phyloP scores from a whole-genome alignment of 805 yeast genomes.

The Candida tammaniensis region DNA sequence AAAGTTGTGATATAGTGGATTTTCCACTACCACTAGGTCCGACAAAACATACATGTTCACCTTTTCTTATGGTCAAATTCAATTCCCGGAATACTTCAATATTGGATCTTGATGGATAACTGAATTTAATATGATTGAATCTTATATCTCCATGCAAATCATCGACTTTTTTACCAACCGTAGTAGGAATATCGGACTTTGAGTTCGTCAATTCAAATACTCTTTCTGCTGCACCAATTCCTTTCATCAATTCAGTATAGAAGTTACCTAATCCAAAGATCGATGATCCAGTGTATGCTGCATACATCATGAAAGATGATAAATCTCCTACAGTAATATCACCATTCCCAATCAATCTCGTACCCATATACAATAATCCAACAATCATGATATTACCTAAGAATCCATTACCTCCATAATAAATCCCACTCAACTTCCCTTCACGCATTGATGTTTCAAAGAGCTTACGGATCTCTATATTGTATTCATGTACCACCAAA shows the following conservation, averaged over 20 bases:
- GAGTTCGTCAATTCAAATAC: slow-evolving; percentile 83
- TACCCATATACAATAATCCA: slow-evolving; percentile 77
- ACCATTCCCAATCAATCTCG: slow-evolving; percentile 75
- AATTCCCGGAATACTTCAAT: slow-evolving; percentile 57
- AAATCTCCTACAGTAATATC: slow-evolving; percentile 82
- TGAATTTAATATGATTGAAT: slow-evolving; percentile 63
- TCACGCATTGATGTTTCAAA: slow-evolving; percentile 72
- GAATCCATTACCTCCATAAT: slow-evolving; percentile 76
- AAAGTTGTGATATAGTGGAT: slow-evolving; percentile 77
- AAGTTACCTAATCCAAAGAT: slow-evolving; percentile 88
- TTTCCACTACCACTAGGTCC: slow-evolving; percentile 99
- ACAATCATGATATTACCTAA: slow-evolving; percentile 79
- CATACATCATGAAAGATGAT: slow-evolving; percentile 92
- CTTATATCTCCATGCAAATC: slow-evolving; percentile 53
- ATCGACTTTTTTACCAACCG: slow-evolving; percentile 51
- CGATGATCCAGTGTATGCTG: slow-evolving; percentile 90
- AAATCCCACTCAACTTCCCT: slow-evolving; percentile 73
- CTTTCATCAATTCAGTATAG: slow-evolving; percentile 94
- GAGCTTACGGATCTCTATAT: slow-evolving; percentile 63
- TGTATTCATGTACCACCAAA: slow-evolving; percentile 71
- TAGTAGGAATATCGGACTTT: slow-evolving; percentile 67
- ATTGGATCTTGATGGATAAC: slow-evolving; percentile 82
- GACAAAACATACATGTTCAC: slow-evolving; percentile 88
- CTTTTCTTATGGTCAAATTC: slow-evolving; percentile 61
- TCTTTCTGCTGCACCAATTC: slow-evolving; percentile 92